phyloP scores from a whole-genome alignment of 2,329 filamentous ascomycete genomes.

The Ceratocystis papillata region DNA sequence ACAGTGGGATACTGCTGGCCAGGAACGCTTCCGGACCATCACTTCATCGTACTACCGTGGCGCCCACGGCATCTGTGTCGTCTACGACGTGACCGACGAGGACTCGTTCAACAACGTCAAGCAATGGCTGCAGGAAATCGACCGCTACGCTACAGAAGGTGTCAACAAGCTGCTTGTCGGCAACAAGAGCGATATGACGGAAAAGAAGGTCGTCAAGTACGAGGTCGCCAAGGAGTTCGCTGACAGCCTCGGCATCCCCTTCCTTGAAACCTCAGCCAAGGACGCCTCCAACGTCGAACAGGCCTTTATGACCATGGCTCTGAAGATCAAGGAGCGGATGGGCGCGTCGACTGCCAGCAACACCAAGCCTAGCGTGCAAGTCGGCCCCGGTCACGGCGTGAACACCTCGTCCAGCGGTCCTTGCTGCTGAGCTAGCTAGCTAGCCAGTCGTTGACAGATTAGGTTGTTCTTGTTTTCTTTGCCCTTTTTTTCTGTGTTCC shows the following conservation, averaged over 20 bases:
- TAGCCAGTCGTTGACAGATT: conserved; percentile 6
- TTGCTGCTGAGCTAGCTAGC: conserved; percentile 62
- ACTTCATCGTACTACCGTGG: conserved; percentile 99
- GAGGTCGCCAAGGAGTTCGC: conserved; percentile 99
- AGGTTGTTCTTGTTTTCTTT: background rate
- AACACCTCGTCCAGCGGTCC: conserved; percentile 73
- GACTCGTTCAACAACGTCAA: conserved; percentile 99
- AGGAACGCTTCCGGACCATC: conserved; percentile 99
- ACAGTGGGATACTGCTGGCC: conserved; percentile 97
- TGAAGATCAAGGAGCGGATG: conserved; percentile 99
- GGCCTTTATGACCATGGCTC: conserved; percentile 98
- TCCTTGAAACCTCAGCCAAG: conserved; percentile 99
- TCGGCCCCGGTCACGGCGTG: conserved; percentile 88
- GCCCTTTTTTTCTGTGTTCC: conserved; percentile 4
- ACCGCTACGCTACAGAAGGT: conserved; percentile 96
- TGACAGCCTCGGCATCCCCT: conserved; percentile 95
- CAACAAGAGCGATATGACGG: conserved; percentile 99
- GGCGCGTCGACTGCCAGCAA: conserved; percentile 90
- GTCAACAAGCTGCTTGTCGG: conserved; percentile 99
- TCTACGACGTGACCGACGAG: conserved; percentile 99
- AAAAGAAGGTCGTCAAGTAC: conserved; percentile 99
- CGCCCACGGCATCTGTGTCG: conserved; percentile 97
- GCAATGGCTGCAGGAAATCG: conserved; percentile 99
- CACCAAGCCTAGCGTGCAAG: conserved; percentile 96
- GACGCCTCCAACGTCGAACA: conserved; percentile 99